Evolutionary conservation across 305 asterid species (phyloP), one percentile per base, ranked within the genome.

Genomic region (Rubia balearica): DNA sequence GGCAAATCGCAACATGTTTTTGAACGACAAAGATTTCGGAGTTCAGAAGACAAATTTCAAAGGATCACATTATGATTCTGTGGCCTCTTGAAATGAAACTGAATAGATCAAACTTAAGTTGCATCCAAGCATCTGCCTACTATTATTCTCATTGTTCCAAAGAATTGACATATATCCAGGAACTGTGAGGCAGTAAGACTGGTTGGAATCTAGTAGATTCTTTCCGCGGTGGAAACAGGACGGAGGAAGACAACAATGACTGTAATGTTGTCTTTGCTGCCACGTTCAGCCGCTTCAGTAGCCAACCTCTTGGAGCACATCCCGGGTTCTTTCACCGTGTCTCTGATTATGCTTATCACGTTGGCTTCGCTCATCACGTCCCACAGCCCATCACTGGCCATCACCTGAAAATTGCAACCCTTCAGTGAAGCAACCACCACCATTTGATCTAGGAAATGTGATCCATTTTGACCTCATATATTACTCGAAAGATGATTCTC

Each of bases 341-440:
- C 91, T 75, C 81, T 85, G 73, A 94, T 85, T 71, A 94, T 87
- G 72, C 83, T 80, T 33, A 89, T 85, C 1, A 89, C 96, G 33
- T 94, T 96, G 19, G 64, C 74, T 22, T 89, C 82, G 78, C 88
- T 88, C 78, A 94, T 22, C 8, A 83, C 95, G 62, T 94, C 99
- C 96, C 99, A 94, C 36, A 94, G 82, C 49, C 99, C 97, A 67
- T 94, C 99, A 65, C 96, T 89, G 6, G 87, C 96, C 93, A 94
- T 89, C 65, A 94, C 99, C 99, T 91, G 83, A 65, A 57, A 45
- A 66, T 43, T 41, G 21, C 4, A 40, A 30, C 21, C 30, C 14
- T 55, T 51, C 45, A 60, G 41, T 13, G 22, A 21, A 13, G 13
- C 13, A 61, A 56, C 38, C n/a, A 51, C 1, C 6, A 51, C n/a